A percentile compares a stretch with the other conserved stretches of the same genome.
These are phyloP conservation scores for Aspergillus sp. DNA, from an alignment of 2,329 filamentous ascomycete genomes.

Conservation along the genomic window DNA sequence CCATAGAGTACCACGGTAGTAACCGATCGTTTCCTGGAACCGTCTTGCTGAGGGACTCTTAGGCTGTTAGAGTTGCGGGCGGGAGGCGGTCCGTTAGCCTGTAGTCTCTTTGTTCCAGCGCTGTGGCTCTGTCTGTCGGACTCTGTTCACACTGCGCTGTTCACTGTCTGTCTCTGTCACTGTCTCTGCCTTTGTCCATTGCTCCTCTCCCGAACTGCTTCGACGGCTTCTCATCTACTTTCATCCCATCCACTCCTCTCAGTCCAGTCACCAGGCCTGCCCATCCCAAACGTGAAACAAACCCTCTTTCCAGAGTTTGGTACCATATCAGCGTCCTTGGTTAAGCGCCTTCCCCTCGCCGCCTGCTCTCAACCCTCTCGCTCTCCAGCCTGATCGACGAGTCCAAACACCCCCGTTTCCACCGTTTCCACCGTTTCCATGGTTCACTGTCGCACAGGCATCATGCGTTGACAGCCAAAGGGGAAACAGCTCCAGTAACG, in stretches of 20 bases:
- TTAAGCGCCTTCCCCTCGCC: constrained; percentile 15
- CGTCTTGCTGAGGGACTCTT: background rate
- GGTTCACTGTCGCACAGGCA: background rate
- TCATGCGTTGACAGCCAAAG: too few relatives aligned
- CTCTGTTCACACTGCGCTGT: too few relatives aligned
- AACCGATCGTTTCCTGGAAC: background rate
- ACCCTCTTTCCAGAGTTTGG: constrained; percentile 2
- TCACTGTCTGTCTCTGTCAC: background rate
- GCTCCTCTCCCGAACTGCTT: background rate
- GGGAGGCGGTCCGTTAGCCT: constrained; percentile 25
- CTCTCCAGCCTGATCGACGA: constrained; percentile 1
- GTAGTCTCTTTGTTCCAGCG: constrained; percentile 16
- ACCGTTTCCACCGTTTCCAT: background rate
- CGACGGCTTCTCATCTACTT: too few relatives aligned
- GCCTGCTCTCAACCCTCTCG: background rate
- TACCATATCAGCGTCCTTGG: constrained; percentile 19
- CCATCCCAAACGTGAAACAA: background rate
- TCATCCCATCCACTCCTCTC: too few relatives aligned
- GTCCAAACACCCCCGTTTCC: background rate
- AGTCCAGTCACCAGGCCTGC: too few relatives aligned
- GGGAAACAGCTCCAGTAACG: background rate
- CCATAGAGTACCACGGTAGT: background rate
- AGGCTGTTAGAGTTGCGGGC: constrained; percentile 23
- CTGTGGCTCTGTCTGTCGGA: constrained; percentile 16
- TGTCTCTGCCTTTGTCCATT: background rate